Percentiles rank a stretch among this genome's conserved stretches.
Evolutionary conservation across 2,329 filamentous ascomycete species (phyloP).

Genomic region (Talaromyces pinophilus): DNA sequence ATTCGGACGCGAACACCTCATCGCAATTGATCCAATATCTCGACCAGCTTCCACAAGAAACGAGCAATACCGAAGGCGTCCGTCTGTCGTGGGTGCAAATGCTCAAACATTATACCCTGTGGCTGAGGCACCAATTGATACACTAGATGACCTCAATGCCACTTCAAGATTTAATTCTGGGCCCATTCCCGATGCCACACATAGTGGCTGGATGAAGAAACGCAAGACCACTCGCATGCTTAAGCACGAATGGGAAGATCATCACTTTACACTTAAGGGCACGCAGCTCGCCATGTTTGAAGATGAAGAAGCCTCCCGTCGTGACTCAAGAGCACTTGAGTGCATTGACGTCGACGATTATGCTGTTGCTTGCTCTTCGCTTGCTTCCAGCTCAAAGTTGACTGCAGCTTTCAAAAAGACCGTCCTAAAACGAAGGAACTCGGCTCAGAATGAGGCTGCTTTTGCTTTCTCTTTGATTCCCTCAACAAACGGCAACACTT

Average conservation of each 20-base stretch:
- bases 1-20: too few relatives aligned
- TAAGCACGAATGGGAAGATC: constrained; percentile 90
- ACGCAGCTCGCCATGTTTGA: constrained; percentile 58
- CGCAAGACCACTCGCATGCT: constrained; percentile 85
- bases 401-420: constrained; percentile 75
- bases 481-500: constrained; percentile 48
- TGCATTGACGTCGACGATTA: constrained; percentile 44
- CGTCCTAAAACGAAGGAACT: constrained; percentile 48
- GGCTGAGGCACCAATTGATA: constrained; percentile 34
- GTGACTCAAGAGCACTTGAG: constrained; percentile 34
- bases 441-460: constrained; percentile 32
- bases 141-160: constrained; percentile 40
- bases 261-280: constrained; percentile 82
- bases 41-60: too few relatives aligned
- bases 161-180: too few relatives aligned
- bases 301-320: constrained; percentile 31
- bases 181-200: too few relatives aligned
- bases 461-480: constrained; percentile 49
- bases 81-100: too few relatives aligned
- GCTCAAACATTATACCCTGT: too few relatives aligned
- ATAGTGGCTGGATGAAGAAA: constrained; percentile 91
- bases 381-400: constrained; percentile 76
- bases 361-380: constrained; percentile 64
- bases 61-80: too few relatives aligned
- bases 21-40: too few relatives aligned